Evolutionary conservation across 139 green algal species (phyloP), one percentile per base, ranked within the genome.

Genomic region (Haematococcus lacustris): DNA sequence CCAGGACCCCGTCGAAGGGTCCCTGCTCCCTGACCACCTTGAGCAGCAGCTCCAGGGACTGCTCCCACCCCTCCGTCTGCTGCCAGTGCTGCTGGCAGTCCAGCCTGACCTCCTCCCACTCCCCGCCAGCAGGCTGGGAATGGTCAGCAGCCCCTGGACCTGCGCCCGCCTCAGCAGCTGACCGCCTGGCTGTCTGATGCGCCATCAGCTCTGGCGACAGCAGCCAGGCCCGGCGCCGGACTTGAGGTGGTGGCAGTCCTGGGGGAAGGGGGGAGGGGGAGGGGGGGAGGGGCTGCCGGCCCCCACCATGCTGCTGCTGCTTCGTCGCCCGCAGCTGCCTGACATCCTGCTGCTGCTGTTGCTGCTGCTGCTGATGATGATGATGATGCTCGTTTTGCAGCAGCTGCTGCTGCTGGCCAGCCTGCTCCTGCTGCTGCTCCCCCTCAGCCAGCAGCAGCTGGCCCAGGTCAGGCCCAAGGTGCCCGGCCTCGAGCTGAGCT

Each of bases 1-100:
- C 92, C 39, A 96, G 68, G 3, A 97, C 74, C 17, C 92, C 92
- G 59, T 97, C 89, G 66, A 93, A 92, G 0, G 86, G 88, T 0
- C 87, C 85, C 7, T 75, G 43, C 2, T 76, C 51, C 43, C 1
- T 1, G 17, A 93, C 39, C 28, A 76, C 80, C 0, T 43, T 4
- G 35, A 69, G 32, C 71, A 96, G 51, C 6, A 63, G 41, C 0
- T 68, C n/a, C 53, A 47, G 50, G 0, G 83, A 85, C 43, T 80
- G 71, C 32, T 59, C 32, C 91, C 91, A 94, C 3, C 91, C 91
- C 25, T 69, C 72, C 35, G 68, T 86, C 79, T 96, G 89, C 21
- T 28, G 66, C 32, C 67, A 71, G 74, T 85, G 75, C 76, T 91
- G 88, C 38, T 77, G 32, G 5, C 70, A 60, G 37, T 77, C 65